These are phyloP conservation scores for Vachellia collinsii DNA, from an alignment of 306 rosid genomes.

Conservation along the genomic window DNA sequence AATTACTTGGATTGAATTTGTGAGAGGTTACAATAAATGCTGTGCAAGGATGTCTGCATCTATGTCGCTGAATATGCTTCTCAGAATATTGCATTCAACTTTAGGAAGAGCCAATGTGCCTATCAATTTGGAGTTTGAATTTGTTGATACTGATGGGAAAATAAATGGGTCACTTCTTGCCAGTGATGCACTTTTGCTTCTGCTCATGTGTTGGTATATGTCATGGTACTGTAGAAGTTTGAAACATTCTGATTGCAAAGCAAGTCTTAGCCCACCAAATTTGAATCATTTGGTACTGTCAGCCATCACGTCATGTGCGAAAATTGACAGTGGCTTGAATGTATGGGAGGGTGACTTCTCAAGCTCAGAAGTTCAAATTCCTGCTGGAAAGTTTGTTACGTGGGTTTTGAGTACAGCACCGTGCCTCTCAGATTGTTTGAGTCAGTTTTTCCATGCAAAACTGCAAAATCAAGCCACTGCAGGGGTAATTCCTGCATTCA, in stretches of 20 bases:
- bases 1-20: constrained; percentile 74
- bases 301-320: constrained; percentile 54
- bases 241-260: constrained; percentile 38
- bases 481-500: constrained; percentile 53
- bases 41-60: constrained; percentile 71
- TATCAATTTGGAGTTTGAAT: constrained; percentile 61
- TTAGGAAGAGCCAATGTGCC: constrained; percentile 39
- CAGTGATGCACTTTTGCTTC: constrained; percentile 57
- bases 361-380: constrained; percentile 63
- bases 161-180: constrained; percentile 66
- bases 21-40: constrained; percentile 73
- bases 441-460: constrained; percentile 63
- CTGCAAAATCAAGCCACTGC: constrained; percentile 44
- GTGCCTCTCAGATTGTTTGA: constrained; percentile 67
- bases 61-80: constrained; percentile 50
- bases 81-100: constrained; percentile 53
- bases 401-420: constrained; percentile 78
- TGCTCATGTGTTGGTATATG: constrained; percentile 80
- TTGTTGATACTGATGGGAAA: constrained; percentile 65
- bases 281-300: constrained; percentile 68
- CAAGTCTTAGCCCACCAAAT: constrained; percentile 56
- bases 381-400: constrained; percentile 66
- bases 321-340: constrained; percentile 49
- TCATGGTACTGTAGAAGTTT: constrained; percentile 55
- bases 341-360: constrained; percentile 62